These are phyloP conservation scores for Aspergillus persii DNA, from an alignment of 2,329 filamentous ascomycete genomes.

Conservation along the genomic window DNA sequence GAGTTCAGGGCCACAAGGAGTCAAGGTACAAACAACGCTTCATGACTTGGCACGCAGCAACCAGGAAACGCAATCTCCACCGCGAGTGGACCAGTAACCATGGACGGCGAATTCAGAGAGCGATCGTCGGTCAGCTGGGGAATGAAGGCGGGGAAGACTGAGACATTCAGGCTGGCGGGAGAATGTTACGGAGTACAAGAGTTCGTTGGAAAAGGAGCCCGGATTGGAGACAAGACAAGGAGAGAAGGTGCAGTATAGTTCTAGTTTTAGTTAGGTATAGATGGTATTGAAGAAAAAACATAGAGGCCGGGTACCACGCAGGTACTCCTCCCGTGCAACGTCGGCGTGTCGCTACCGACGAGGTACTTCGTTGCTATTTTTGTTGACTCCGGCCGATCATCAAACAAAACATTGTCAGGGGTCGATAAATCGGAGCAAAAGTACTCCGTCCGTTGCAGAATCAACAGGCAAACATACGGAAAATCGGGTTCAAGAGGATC, in stretches of 20 bases:
- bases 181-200: background rate
- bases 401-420: background rate
- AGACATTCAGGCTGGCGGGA: background rate
- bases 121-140: conserved; percentile 1
- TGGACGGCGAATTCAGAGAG: background rate
- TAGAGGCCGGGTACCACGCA: no score
- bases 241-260: no score
- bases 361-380: background rate
- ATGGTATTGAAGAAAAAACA: no score
- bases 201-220: no score
- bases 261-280: no score
- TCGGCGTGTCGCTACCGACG: background rate
- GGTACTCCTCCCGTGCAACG: background rate
- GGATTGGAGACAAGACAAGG: no score
- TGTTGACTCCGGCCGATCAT: background rate
- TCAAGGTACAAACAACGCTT: background rate
- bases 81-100: background rate
- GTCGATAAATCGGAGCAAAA: background rate
- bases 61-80: background rate
- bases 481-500: background rate
- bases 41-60: background rate
- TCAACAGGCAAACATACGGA: no score
- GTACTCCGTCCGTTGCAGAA: no score
- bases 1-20: background rate
- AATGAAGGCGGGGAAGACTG: conserved; percentile 1